Percentiles rank a stretch among this genome's conserved stretches.
These are phyloP conservation scores for Wickerhamiella lipophila DNA, from an alignment of 805 yeast species.

Conservation along the genomic window DNA sequence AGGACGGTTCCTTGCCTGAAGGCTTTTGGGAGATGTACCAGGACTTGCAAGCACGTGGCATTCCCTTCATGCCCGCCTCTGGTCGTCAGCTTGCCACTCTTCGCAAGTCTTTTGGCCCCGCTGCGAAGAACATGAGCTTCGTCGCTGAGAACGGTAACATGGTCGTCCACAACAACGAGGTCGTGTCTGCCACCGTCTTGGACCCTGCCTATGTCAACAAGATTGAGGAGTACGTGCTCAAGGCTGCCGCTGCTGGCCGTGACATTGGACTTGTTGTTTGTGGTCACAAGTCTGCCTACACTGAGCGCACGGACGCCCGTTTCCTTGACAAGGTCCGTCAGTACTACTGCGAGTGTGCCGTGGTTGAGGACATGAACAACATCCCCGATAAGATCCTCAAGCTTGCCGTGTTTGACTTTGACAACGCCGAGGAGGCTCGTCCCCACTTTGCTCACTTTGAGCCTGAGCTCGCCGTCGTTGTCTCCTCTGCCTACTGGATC, in stretches of 20 bases:
- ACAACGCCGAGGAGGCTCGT: constrained; percentile 8
- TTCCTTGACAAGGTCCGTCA: constrained; percentile 11
- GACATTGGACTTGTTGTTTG: constrained; percentile 11
- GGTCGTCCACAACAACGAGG: constrained; percentile 12
- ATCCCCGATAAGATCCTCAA: constrained; percentile 12
- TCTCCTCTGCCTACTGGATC: constrained; percentile 11
- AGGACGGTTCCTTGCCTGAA: constrained; percentile 10
- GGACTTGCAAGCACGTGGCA: constrained; percentile 10
- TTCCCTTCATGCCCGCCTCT: constrained; percentile 11
- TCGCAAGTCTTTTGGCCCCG: constrained; percentile 12
- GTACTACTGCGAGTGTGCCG: constrained; percentile 11
- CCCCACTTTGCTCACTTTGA: constrained; percentile 12
- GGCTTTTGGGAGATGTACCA: constrained; percentile 12
- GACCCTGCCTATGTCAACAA: constrained; percentile 5
- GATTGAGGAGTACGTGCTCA: constrained; percentile 8
- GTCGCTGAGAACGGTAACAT: constrained; percentile 11
- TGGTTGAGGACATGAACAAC: constrained; percentile 9
- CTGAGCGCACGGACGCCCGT: constrained; percentile 9
- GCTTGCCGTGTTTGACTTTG: constrained; percentile 10
- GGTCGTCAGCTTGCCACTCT: constrained; percentile 11
- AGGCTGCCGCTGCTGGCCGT: constrained; percentile 12
- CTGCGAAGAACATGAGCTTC: constrained; percentile 11
- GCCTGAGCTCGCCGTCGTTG: constrained; percentile 11
- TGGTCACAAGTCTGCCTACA: constrained; percentile 12
- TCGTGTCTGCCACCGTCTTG: constrained; percentile 7